Conservation (phyloP, 768 basidiomycete genomes). For the Hericium coralloides region DNA sequence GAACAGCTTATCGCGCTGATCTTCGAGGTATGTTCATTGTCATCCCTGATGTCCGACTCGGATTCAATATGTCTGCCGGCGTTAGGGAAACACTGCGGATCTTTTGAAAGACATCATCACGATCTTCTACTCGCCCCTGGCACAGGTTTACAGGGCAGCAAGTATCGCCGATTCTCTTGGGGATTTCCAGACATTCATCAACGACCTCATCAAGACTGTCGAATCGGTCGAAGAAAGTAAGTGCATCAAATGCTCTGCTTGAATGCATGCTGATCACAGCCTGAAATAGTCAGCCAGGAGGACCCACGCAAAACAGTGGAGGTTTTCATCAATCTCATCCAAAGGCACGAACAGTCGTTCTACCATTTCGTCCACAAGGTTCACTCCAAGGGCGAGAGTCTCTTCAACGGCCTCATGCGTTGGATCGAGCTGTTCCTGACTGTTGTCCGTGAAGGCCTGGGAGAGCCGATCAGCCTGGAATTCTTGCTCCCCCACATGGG, state of each 20-base stretch:
- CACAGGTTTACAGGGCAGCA: constrained; percentile 95
- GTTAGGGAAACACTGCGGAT: constrained; percentile 87
- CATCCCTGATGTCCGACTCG: not conserved
- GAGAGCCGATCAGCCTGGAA: constrained; percentile 68
- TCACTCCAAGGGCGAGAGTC: constrained; percentile 88
- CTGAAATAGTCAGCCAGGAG: constrained; percentile 58
- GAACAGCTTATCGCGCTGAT: constrained; percentile 89
- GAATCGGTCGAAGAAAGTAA: constrained; percentile 84
- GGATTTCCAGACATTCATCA: constrained; percentile 90
- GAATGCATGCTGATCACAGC: not conserved
- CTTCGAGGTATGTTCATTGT: constrained; percentile 62
- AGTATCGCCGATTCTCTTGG: constrained; percentile 90
- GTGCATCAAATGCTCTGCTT: constrained; percentile 20
- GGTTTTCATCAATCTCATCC: constrained; percentile 86
- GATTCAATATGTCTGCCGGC: not conserved
- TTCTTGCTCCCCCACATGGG: constrained; percentile 81
- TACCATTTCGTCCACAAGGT: constrained; percentile 98
- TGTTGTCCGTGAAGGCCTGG: constrained; percentile 82
- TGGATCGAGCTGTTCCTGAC: constrained; percentile 97
- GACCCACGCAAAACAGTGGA: constrained; percentile 85
- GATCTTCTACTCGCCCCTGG: constrained; percentile 94
- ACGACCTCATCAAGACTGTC: constrained; percentile 90
- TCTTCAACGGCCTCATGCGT: constrained; percentile 90
- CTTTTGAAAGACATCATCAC: constrained; percentile 97
- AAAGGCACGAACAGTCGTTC: constrained; percentile 91